Evolutionary conservation across 441 rosid genomes (phyloP).

Genomic region (Corymbia calophylla): DNA sequence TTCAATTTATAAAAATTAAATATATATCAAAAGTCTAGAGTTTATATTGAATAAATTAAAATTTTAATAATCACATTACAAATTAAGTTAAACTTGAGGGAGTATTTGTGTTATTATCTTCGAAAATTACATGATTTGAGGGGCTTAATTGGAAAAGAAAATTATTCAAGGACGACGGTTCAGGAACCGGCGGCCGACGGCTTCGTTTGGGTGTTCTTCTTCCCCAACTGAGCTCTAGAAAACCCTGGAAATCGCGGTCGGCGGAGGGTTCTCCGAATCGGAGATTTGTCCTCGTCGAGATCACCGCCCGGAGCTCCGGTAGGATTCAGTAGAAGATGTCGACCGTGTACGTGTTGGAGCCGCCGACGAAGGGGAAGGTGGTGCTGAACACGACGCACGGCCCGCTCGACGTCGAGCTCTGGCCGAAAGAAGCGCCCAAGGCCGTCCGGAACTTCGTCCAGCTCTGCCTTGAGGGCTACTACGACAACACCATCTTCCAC

Average conservation of each 20-base stretch:
- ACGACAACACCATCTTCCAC: slow-evolving; percentile 76
- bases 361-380: slow-evolving; percentile 90
- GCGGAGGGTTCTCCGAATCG: not conserved
- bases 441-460: slow-evolving; percentile 90
- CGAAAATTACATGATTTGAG: not conserved
- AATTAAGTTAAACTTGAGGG: not conserved
- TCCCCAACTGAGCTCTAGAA: not conserved
- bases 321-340: slow-evolving; percentile 38
- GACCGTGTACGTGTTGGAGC: slow-evolving; percentile 78
- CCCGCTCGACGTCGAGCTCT: slow-evolving; percentile 81
- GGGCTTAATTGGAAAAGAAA: not conserved
- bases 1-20: too few relatives aligned
- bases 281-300: not conserved
- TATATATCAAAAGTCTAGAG: accelerated
- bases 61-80: accelerated
- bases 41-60: too few relatives aligned
- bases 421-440: slow-evolving; percentile 94
- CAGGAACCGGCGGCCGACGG: not conserved
- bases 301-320: not conserved
- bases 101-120: not conserved
- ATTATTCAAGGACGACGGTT: not conserved
- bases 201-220: not conserved
- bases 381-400: slow-evolving; percentile 72
- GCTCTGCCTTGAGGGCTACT: slow-evolving; percentile 90
- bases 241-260: not conserved